Percentiles rank a stretch among this genome's conserved stretches.
Conservation (phyloP, 345 rosid genomes). For the Murraya paniculata region DNA sequence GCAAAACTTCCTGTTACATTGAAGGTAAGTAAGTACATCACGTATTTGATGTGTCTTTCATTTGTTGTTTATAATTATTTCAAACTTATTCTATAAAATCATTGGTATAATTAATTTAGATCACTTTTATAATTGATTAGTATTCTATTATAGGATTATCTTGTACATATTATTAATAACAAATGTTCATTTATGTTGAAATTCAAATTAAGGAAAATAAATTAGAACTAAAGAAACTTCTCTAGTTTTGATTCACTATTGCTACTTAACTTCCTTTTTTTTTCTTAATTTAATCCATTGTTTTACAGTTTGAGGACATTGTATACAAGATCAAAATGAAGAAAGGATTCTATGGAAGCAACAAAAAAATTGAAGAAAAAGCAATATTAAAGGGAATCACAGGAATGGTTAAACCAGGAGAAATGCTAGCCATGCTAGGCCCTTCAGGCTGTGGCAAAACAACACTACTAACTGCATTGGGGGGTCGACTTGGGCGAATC, state of each 20-base stretch:
- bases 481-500: too few species aligned
- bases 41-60: not conserved
- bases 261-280: not conserved
- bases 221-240: too few species aligned
- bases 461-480: too few species aligned
- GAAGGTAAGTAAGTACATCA: slow-evolving; percentile 21
- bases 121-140: too few species aligned
- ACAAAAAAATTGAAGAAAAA: not conserved
- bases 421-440: too few species aligned
- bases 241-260: not conserved
- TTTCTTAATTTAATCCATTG: not conserved
- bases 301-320: slow-evolving; percentile 52
- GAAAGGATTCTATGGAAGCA: slow-evolving; percentile 15
- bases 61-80: not conserved
- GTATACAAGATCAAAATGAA: slow-evolving; percentile 38
- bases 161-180: not conserved
- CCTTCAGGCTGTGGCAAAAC: too few species aligned
- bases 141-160: not conserved
- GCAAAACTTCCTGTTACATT: slow-evolving; percentile 40
- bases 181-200: not conserved
- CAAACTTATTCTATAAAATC: not conserved
- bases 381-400: too few species aligned
- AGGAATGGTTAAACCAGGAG: too few species aligned
- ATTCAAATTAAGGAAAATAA: not conserved
- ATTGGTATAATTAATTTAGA: too few species aligned